phyloP scores from a whole-genome alignment of 1,139 yeast species.

The Blastobotrys serpentis region DNA sequence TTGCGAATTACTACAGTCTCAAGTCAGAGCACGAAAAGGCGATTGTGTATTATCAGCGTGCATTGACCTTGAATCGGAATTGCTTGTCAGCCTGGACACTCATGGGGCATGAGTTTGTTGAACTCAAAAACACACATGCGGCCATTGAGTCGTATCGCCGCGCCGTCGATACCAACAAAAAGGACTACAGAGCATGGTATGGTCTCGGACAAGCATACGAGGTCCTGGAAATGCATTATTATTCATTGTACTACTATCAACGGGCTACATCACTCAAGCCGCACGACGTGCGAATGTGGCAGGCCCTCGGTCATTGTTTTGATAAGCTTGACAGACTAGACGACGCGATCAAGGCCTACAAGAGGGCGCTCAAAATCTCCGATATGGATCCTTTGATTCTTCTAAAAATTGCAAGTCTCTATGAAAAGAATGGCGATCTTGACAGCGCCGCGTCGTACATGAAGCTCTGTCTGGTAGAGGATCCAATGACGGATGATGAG shows the following conservation, averaged over 20 bases:
- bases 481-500: conserved; percentile 61
- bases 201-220: conserved; percentile 98
- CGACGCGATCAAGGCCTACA: conserved; percentile 60
- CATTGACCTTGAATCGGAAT: conserved; percentile 73
- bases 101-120: conserved; percentile 99
- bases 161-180: conserved; percentile 85
- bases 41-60: conserved; percentile 87
- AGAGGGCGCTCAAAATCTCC: conserved; percentile 49
- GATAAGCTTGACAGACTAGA: conserved; percentile 69
- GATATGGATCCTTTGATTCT: conserved; percentile 55
- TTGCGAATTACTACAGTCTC: conserved; percentile 91
- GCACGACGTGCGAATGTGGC: conserved; percentile 93
- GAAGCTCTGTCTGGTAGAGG: conserved; percentile 69
- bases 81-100: conserved; percentile 95
- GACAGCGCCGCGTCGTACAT: conserved; percentile 63
- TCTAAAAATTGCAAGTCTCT: conserved; percentile 66
- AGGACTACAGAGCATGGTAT: conserved; percentile 97
- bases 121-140: conserved; percentile 92
- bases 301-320: conserved; percentile 87
- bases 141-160: conserved; percentile 94
- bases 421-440: conserved; percentile 55
- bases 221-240: conserved; percentile 91
- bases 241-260: conserved; percentile 89
- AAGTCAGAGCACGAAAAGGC: conserved; percentile 94
- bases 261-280: conserved; percentile 88